A percentile compares a stretch with the other conserved stretches of the same genome.
Conservation (phyloP, 2,329 filamentous ascomycete species). For the Penicillium italicum region DNA sequence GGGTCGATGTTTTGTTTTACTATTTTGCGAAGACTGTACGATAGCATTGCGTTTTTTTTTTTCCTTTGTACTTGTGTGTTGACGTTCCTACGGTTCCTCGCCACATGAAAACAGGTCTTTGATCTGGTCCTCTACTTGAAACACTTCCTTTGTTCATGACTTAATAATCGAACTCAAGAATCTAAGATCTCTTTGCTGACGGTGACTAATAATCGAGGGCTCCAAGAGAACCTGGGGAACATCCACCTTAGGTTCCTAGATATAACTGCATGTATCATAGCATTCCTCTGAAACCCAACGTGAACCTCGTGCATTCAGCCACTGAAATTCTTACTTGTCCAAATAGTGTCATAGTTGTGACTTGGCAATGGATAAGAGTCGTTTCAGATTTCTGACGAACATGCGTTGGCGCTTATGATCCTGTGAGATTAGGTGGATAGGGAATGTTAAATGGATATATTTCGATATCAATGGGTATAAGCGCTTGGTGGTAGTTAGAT, state of each 20-base stretch:
- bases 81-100: background rate
- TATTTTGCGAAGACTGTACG: constrained; percentile 9
- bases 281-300: constrained; percentile 1
- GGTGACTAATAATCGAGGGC: background rate
- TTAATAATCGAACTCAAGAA: background rate
- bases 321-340: background rate
- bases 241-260: background rate
- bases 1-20: background rate
- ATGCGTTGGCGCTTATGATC: background rate
- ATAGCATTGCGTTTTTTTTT: constrained; percentile 4
- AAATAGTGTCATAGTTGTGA: background rate
- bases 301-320: background rate
- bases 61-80: background rate
- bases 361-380: background rate
- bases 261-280: background rate
- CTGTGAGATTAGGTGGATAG: background rate
- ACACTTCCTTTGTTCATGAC: background rate
- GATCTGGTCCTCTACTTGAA: background rate
- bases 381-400: background rate
- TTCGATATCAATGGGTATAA: background rate
- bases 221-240: background rate
- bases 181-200: background rate
- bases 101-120: background rate
- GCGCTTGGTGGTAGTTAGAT: background rate
- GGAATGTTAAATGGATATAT: background rate